Percentiles rank a stretch among this genome's conserved stretches.
Evolutionary conservation across 1,284 basidiomycete species (phyloP).

Genomic region (Fomitiporia mediterranea): DNA sequence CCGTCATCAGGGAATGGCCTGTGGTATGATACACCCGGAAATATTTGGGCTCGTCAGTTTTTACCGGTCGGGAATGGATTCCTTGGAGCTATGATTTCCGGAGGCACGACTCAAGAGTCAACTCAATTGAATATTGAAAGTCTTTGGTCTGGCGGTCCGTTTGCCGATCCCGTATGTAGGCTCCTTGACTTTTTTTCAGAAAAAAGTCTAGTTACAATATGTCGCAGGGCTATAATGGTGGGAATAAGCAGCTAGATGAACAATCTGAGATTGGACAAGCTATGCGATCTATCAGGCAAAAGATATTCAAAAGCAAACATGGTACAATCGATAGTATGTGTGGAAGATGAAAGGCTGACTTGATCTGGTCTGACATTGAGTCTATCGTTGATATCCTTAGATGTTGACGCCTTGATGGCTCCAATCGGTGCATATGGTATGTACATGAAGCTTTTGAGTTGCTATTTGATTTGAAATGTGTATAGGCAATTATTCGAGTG

Average conservation of each 20-base stretch:
- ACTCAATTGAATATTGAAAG: conserved; percentile 71
- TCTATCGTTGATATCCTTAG: conserved; percentile 30
- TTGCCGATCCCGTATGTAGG: conserved; percentile 55
- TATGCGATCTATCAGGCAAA: conserved; percentile 49
- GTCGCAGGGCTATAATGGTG: conserved; percentile 63
- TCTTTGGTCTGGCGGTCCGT: conserved; percentile 72
- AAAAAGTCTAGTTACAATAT: conserved; percentile 8
- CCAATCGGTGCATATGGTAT: conserved; percentile 60
- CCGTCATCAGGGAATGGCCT: conserved; percentile 68
- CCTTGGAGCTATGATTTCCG: conserved; percentile 63
- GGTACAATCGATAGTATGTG: conserved; percentile 59
- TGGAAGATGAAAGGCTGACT: too few species aligned
- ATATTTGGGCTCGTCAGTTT: conserved; percentile 52
- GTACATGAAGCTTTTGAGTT: conserved; percentile 20
- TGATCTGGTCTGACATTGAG: background rate
- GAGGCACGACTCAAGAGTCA: conserved; percentile 53
- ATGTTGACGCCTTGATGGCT: conserved; percentile 48
- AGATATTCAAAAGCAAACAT: conserved; percentile 52
- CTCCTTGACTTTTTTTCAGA: too few species aligned
- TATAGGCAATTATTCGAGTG: conserved; percentile 63
- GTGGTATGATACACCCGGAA: conserved; percentile 57
- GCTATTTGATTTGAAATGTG: conserved; percentile 3
- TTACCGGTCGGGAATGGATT: conserved; percentile 73
- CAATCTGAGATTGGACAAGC: conserved; percentile 40
- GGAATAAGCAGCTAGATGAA: conserved; percentile 52